Evolutionary conservation across 768 basidiomycete species (phyloP).

Genomic region (Xerocomellus intermedius): DNA sequence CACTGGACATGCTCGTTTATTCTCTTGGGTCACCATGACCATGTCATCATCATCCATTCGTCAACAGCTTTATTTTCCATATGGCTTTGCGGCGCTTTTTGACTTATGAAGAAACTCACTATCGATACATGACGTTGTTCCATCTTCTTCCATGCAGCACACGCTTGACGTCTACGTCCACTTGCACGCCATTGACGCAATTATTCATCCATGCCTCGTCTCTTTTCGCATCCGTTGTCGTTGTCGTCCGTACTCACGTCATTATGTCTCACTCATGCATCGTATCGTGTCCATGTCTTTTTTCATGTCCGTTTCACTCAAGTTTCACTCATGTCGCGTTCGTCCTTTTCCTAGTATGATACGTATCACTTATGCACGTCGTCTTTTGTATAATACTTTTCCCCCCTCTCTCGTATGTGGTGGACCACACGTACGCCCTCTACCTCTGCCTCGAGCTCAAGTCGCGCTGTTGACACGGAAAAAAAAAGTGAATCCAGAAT

Average conservation of each 20-base stretch:
- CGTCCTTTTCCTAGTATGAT: neutral
- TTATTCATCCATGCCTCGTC: neutral
- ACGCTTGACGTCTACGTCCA: neutral
- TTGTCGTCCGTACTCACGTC: neutral
- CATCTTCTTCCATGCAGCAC: neutral
- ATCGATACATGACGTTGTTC: neutral
- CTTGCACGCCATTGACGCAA: neutral
- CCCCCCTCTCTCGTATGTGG: neutral
- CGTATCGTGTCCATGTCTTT: neutral
- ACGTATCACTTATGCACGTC: neutral
- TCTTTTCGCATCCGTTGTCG: neutral
- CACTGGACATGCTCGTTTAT: neutral
- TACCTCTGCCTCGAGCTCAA: neutral
- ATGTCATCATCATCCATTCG: neutral
- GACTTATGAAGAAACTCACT: conserved; percentile 17
- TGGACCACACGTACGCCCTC: too few species aligned
- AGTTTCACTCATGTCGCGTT: neutral
- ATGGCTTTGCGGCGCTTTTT: conserved; percentile 11
- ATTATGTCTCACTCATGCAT: conserved; percentile 4
- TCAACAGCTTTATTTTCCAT: conserved; percentile 4
- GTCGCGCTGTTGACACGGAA: neutral
- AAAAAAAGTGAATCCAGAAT: conserved; percentile 3
- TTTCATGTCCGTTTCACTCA: neutral
- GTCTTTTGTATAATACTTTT: neutral
- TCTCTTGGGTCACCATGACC: neutral